Percentiles rank a stretch among this genome's conserved stretches.
These are phyloP conservation scores for Trichosporon faecale DNA, from an alignment of 1,284 basidiomycete species.

Conservation along the genomic window DNA sequence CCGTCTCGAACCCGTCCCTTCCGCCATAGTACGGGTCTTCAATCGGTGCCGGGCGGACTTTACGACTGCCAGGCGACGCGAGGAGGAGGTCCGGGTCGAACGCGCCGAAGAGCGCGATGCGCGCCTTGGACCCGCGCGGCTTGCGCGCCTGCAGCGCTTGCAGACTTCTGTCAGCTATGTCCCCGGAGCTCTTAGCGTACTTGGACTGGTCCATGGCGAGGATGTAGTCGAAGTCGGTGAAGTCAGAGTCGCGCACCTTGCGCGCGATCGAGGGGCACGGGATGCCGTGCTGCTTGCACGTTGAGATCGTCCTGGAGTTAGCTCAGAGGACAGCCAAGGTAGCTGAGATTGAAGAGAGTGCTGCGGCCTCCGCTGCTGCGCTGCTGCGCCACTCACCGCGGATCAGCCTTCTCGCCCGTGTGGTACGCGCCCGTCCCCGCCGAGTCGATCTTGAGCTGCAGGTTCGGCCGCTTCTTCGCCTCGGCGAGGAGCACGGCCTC, in stretches of 20 bases:
- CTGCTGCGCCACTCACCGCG: conserved; percentile 34
- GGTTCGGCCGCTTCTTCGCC: conserved; percentile 29
- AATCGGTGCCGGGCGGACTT: conserved; percentile 27
- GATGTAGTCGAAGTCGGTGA: conserved; percentile 53
- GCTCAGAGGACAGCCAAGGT: too few species aligned
- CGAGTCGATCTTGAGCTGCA: conserved; percentile 47
- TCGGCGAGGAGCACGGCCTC: conserved; percentile 50
- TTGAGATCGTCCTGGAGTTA: conserved; percentile 47
- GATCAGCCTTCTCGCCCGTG: conserved; percentile 50
- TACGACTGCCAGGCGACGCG: conserved; percentile 24
- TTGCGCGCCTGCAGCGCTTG: conserved; percentile 45
- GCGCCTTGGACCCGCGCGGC: conserved; percentile 35
- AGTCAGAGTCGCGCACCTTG: conserved; percentile 47
- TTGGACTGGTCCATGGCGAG: conserved; percentile 52
- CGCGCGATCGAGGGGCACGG: conserved; percentile 51
- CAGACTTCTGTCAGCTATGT: conserved; percentile 31
- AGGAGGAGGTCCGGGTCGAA: conserved; percentile 37
- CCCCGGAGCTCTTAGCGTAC: too few species aligned
- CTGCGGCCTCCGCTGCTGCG: too few species aligned
- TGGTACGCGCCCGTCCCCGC: conserved; percentile 54
- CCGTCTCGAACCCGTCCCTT: conserved; percentile 50
- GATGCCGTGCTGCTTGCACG: conserved; percentile 49
- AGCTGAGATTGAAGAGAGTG: too few species aligned
- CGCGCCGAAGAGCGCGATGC: conserved; percentile 42
- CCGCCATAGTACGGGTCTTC: conserved; percentile 54